A percentile compares a stretch with the other conserved stretches of the same genome.
phyloP scores from a whole-genome alignment of 768 basidiomycete genomes.

The Leucosporidium creatinivorum region DNA sequence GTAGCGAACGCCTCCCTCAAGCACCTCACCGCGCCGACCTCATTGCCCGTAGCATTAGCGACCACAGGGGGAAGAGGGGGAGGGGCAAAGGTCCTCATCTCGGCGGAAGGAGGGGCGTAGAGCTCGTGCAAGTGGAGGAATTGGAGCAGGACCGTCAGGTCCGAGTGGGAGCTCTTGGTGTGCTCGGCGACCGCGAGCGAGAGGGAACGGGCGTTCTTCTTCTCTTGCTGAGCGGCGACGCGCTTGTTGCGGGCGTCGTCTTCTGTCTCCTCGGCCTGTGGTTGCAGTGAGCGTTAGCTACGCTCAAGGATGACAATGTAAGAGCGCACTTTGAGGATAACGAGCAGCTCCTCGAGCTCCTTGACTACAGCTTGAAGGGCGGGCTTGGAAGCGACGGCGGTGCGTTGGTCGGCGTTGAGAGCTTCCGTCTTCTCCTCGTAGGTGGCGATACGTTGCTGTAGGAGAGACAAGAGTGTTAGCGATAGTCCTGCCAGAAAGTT shows the following conservation, averaged over 20 bases:
- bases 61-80: constrained; percentile 30
- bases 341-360: constrained; percentile 36
- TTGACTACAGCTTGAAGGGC: constrained; percentile 32
- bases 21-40: constrained; percentile 33
- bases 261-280: constrained; percentile 34
- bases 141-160: constrained; percentile 34
- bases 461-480: not conserved
- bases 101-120: constrained; percentile 25
- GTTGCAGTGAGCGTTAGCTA: too few species aligned
- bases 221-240: constrained; percentile 19
- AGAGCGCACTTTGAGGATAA: constrained; percentile 33
- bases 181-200: constrained; percentile 22
- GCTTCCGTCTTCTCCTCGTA: constrained; percentile 31
- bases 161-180: constrained; percentile 25
- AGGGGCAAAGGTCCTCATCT: constrained; percentile 17
- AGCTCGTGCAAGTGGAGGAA: constrained; percentile 38
- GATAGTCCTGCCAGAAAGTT: too few species aligned
- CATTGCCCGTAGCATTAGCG: constrained; percentile 33
- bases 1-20: constrained; percentile 32
- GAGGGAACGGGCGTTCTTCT: constrained; percentile 29
- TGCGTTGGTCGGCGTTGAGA: constrained; percentile 38
- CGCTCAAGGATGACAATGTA: too few species aligned
- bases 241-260: constrained; percentile 28
- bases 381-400: constrained; percentile 32
- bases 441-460: constrained; percentile 35